Evolutionary conservation across 2,329 filamentous ascomycete species (phyloP), one percentile per base, ranked within the genome.

Genomic region (Calcarisporium arbuscula): DNA sequence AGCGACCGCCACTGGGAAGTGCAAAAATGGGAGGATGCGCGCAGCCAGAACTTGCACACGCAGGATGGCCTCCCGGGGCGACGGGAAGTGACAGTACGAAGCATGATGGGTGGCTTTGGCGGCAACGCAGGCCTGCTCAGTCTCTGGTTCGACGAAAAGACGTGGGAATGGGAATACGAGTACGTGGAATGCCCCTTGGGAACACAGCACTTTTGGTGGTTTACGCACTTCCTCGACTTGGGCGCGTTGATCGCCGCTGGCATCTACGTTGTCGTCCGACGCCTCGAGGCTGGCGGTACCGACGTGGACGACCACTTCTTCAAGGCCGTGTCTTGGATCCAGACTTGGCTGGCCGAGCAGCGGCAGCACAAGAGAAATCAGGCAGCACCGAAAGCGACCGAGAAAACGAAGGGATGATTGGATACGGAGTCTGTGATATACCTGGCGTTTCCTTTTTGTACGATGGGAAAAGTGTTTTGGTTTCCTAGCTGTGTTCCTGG

Each of bases 91-190:
- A 98, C 92, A 0, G 84, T 98, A 3, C 80, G 89, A 39, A 95
- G 87, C 58, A 96, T 98, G 88, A 98, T 98, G 92, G 92, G 92
- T 36, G 85, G 85, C 37, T 98, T 84, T 59, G 82, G 79, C n/a
- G 92, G 92, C 15, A 92, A 95, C 54, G 87, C 88, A 0, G 92
- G 88, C 0, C 67, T 98, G 27, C 61, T 98, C 26, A 92, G 84
- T 42, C 72, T 85, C 1, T 98, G 90, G 90, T 96, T 90, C 53
- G 86, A 96, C 56, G 59, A 74, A 36, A 65, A 70, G 3, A 58
- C 61, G 2, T 80, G 77, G 68, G 77, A 84, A 55, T 98, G 92
- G 92, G 72, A 72, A 44, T 85, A 85, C 46, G 85, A 90, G 48
- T 92, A 92, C 48, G 68, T 67, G 8, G 83, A 76, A 43, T 98